phyloP scores from a whole-genome alignment of 257 asterid species.

The Cordia subcordata region DNA sequence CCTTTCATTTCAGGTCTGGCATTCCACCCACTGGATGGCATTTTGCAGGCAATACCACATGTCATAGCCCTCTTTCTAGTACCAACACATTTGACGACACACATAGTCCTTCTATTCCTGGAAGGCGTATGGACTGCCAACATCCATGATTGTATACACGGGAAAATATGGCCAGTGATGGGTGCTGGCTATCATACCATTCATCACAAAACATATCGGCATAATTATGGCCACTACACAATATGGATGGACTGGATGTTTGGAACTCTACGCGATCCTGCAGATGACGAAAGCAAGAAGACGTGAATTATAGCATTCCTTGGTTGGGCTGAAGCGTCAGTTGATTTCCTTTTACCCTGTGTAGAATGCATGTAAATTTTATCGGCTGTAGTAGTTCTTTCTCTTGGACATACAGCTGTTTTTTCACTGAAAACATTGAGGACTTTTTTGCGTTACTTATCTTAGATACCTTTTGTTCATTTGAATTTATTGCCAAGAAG shows the following conservation, averaged over 20 bases:
- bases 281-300: slow-evolving; percentile 59
- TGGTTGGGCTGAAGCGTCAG: no score
- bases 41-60: slow-evolving; percentile 85
- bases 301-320: slow-evolving; percentile 13
- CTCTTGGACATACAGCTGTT: no score
- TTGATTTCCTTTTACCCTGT: no score
- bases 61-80: slow-evolving; percentile 74
- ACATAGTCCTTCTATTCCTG: slow-evolving; percentile 64
- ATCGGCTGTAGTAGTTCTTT: no score
- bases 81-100: slow-evolving; percentile 73
- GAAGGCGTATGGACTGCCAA: slow-evolving; percentile 94
- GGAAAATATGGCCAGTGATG: slow-evolving; percentile 91
- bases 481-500: no score
- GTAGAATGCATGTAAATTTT: no score
- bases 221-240: slow-evolving; percentile 91
- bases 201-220: slow-evolving; percentile 97
- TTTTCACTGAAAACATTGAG: no score
- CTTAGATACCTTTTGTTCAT: no score
- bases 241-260: slow-evolving; percentile 99
- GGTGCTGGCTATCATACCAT: slow-evolving; percentile 99
- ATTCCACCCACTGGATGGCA: slow-evolving; percentile 93
- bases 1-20: slow-evolving; percentile 59
- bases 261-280: slow-evolving; percentile 88
- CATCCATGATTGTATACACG: slow-evolving; percentile 90
- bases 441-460: no score